Conservation (phyloP, 768 basidiomycete species). For the Pleurotus ostreatus region DNA sequence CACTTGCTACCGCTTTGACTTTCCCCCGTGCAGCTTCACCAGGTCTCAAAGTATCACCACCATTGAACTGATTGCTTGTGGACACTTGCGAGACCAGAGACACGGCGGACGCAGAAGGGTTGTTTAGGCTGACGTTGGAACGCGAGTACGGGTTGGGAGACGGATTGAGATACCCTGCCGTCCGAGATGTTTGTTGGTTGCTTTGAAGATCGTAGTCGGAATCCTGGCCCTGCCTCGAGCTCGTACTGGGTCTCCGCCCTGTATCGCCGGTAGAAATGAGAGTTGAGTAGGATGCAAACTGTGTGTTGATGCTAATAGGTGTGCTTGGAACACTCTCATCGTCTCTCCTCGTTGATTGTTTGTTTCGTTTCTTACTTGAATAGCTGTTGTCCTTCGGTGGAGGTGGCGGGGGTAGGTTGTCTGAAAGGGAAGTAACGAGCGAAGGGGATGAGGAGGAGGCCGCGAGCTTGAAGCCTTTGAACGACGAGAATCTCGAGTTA, state of each 20-base stretch:
- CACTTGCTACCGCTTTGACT: slow-evolving; percentile 1
- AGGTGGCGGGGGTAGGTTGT: slow-evolving; percentile 45
- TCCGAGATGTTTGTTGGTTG: neutral
- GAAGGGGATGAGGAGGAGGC: slow-evolving; percentile 2
- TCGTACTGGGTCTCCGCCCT: slow-evolving; percentile 25
- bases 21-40: slow-evolving; percentile 5
- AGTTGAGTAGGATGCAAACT: slow-evolving; percentile 24
- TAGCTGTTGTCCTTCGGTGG: slow-evolving; percentile 65
- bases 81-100: slow-evolving; percentile 5
- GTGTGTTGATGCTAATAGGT: slow-evolving; percentile 31
- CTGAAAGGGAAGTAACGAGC: slow-evolving; percentile 1
- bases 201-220: neutral
- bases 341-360: slow-evolving; percentile 16
- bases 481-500: slow-evolving; percentile 12
- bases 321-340: slow-evolving; percentile 30
- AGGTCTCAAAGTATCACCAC: neutral
- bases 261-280: slow-evolving; percentile 5
- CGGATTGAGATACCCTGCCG: neutral
- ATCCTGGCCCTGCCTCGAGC: slow-evolving; percentile 21
- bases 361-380: slow-evolving; percentile 29
- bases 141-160: slow-evolving; percentile 2
- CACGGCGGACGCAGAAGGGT: neutral
- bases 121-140: slow-evolving; percentile 1
- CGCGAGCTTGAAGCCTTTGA: slow-evolving; percentile 13
- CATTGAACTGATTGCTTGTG: slow-evolving; percentile 7